Percentiles rank a stretch among this genome's conserved stretches.
phyloP scores from a whole-genome alignment of 805 yeast genomes.

The Pichia nakasei region DNA sequence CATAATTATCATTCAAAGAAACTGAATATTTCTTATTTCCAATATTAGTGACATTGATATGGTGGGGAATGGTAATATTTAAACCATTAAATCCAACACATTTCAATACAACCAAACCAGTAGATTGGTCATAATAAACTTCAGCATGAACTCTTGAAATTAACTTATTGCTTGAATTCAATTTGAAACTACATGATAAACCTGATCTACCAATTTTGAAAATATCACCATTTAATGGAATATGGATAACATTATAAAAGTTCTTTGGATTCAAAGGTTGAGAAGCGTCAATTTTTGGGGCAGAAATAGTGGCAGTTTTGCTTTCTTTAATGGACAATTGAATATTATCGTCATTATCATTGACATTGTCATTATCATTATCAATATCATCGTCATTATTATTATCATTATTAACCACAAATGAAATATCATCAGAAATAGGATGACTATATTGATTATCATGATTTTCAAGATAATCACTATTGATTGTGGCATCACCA shows the following conservation, averaged over 20 bases:
- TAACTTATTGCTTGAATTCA: slow-evolving; percentile 41
- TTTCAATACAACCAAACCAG: slow-evolving; percentile 40
- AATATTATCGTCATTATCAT: background rate
- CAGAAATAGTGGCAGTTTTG: too few relatives aligned
- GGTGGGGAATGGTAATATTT: slow-evolving; percentile 51
- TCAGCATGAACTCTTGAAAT: slow-evolving; percentile 63
- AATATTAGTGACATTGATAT: slow-evolving; percentile 22
- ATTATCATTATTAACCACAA: background rate
- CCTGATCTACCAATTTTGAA: slow-evolving; percentile 64
- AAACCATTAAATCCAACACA: slow-evolving; percentile 85
- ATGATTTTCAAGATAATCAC: background rate
- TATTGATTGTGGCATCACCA: slow-evolving; percentile 24
- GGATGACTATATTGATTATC: background rate
- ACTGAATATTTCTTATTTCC: slow-evolving; percentile 16
- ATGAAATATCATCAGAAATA: background rate
- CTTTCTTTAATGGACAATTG: background rate
- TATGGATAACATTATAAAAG: slow-evolving; percentile 16
- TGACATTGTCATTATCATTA: background rate
- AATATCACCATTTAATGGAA: slow-evolving; percentile 30
- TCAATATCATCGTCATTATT: background rate
- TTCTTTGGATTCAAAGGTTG: slow-evolving; percentile 7
- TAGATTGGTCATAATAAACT: slow-evolving; percentile 34
- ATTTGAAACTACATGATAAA: slow-evolving; percentile 41
- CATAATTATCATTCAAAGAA: slow-evolving; percentile 5
- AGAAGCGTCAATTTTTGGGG: slow-evolving; percentile 2